Evolutionary conservation across 2,329 filamentous ascomycete species (phyloP).

Genomic region (Stylonectria norvegica): DNA sequence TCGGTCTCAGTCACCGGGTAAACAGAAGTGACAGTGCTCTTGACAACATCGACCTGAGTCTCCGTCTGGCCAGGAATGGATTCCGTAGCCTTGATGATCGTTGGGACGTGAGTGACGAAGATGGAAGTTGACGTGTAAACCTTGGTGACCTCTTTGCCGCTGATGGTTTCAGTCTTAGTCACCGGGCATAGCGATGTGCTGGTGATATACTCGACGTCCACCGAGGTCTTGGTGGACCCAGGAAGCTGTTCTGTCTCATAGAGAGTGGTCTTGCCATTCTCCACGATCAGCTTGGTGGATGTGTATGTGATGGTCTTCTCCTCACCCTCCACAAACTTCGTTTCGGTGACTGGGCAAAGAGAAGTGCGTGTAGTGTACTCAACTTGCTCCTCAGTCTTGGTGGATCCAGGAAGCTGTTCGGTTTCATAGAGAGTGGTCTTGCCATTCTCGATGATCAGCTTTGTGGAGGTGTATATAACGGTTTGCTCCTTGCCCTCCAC

Average conservation of each 20-base stretch:
- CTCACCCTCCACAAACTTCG: slow-evolving; percentile 31
- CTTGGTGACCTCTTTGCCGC: slow-evolving; percentile 21
- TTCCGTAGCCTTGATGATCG: slow-evolving; percentile 34
- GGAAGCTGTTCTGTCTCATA: slow-evolving; percentile 31
- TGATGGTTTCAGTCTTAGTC: slow-evolving; percentile 34
- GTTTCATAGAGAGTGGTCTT: slow-evolving; percentile 33
- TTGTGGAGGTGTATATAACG: slow-evolving; percentile 19
- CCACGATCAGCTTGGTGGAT: slow-evolving; percentile 29
- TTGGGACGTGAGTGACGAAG: slow-evolving; percentile 28
- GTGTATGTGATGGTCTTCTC: slow-evolving; percentile 28
- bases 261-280: slow-evolving; percentile 31
- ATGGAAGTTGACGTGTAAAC: slow-evolving; percentile 26
- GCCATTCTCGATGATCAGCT: slow-evolving; percentile 26
- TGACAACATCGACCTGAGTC: slow-evolving; percentile 32
- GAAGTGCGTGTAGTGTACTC: slow-evolving; percentile 42
- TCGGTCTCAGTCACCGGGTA: slow-evolving; percentile 42
- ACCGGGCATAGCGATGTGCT: slow-evolving; percentile 44
- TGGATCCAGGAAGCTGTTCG: slow-evolving; percentile 32
- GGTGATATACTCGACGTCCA: slow-evolving; percentile 36
- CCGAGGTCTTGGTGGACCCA: slow-evolving; percentile 34
- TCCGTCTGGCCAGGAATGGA: slow-evolving; percentile 37
- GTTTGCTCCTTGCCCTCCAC: slow-evolving; percentile 16
- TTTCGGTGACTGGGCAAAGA: slow-evolving; percentile 42
- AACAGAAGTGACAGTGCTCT: slow-evolving; percentile 42
- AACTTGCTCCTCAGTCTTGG: slow-evolving; percentile 31